Base-by-base conservation (phyloP, 2,329 filamentous ascomycete species). In the Fusarium pseudocircinatum region DNA sequence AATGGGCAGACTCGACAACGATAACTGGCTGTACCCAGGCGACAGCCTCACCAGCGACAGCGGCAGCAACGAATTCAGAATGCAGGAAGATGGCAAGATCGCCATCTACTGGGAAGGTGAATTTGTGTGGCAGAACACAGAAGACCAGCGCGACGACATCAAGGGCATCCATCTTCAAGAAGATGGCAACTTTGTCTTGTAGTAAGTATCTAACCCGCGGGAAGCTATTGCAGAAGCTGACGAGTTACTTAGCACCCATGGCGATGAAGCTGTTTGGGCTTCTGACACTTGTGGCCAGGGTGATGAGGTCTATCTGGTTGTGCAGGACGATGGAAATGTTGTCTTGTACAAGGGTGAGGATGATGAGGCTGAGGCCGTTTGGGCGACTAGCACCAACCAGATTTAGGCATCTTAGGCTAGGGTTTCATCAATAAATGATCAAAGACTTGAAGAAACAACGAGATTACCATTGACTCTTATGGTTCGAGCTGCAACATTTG, bases 241-340 rank as follows among this genome's bases (percentile, higher is more conserved):
- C 6, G 10, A 9, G 9, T 2, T 18, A 2, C 39, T 2, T 26
- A 76, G 74, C 26, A 67, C 72, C 36, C 73, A 75, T 7, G 43
- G 74, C n/a, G 67, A 69, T 5, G 69, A 62, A 6, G 18, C 69
- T 13, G 65, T 73, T 26, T 81, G 80, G 80, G 70, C 79, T 44
- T 79, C 77, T 44, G 52, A 80, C 39, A 81, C 79, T 1, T 73
- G 71, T 4, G 47, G 56, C 14, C 58, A 78, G 5, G 64, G 72
- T 5, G 60, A 54, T 30, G 63, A 44, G 8, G 77, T 75, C n/a
- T 76, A 80, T 53, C 61, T 75, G 13, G 67, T 75, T 18, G 77
- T 81, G 3, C 80, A 81, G 64, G 73, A 81, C 18, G 79, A 81
- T 32, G 80, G 80, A 42, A 81, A 81, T 24, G 74, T 81, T 15